Conservation (phyloP, 208 protist genomes). For the Balamuthia mandrillaris region DNA sequence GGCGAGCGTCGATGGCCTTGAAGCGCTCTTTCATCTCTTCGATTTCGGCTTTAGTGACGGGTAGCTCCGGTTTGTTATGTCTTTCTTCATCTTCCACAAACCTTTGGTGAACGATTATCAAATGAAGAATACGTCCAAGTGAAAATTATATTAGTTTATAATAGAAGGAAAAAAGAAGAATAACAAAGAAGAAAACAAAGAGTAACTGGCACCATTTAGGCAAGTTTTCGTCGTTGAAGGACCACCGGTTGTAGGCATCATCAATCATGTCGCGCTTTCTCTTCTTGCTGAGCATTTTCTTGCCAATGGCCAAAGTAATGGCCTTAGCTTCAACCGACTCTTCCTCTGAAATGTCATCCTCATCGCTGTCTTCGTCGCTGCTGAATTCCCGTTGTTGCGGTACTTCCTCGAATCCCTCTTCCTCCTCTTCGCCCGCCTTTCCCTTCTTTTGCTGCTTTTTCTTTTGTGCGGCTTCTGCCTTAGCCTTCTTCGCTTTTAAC, state of each 20-base stretch:
- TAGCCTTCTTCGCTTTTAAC: background rate
- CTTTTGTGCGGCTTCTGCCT: background rate
- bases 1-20: constrained; percentile 87
- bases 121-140: no score
- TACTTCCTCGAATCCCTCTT: constrained; percentile 26
- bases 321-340: constrained; percentile 41
- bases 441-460: constrained; percentile 35
- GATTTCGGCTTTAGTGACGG: constrained; percentile 82
- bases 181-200: background rate
- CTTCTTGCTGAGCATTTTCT: constrained; percentile 55
- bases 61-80: constrained; percentile 52
- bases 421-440: constrained; percentile 35
- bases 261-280: constrained; percentile 66
- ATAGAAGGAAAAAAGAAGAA: background rate
- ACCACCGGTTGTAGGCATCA: constrained; percentile 72
- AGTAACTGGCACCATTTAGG: constrained; percentile 70
- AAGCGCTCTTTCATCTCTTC: constrained; percentile 85
- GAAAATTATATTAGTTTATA: background rate
- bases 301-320: constrained; percentile 46
- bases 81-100: constrained; percentile 68
- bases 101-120: no score
- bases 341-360: constrained; percentile 44
- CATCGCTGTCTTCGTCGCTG: background rate
- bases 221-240: constrained; percentile 62
- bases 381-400: background rate